These are phyloP conservation scores for Erodium moschatum DNA, from an alignment of 441 rosid genomes.

Conservation along the genomic window DNA sequence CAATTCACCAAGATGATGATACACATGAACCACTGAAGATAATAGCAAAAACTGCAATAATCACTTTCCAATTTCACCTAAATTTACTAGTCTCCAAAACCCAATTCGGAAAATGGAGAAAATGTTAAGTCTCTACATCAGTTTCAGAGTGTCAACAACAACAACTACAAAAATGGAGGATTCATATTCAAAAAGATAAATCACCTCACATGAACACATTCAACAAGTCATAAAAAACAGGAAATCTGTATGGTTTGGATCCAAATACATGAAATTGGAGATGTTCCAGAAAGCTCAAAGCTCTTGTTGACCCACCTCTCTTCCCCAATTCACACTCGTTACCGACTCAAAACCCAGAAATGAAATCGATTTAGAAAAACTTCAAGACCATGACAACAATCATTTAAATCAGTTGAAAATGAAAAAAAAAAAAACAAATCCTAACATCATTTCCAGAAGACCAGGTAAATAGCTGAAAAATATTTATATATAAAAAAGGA, in stretches of 20 bases:
- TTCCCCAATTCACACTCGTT: background rate
- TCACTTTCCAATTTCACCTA: too few species aligned
- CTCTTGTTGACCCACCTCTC: background rate
- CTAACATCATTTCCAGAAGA: background rate
- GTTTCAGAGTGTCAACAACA: background rate
- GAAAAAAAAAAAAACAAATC: background rate
- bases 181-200: background rate
- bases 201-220: background rate
- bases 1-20: background rate
- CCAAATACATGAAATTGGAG: background rate
- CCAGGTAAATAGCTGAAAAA: background rate
- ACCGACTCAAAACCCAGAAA: background rate
- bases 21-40: too few species aligned
- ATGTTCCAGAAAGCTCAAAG: background rate
- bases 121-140: background rate
- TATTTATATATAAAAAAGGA: background rate
- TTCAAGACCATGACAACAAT: background rate
- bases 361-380: too few species aligned
- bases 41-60: too few species aligned
- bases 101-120: background rate
- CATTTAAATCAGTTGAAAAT: background rate
- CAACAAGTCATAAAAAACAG: background rate
- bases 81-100: background rate
- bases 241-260: background rate
- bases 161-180: background rate